Percentiles rank a stretch among this genome's conserved stretches.
Evolutionary conservation across 805 yeast genomes (phyloP).

Genomic region (Metschnikowia orientalis): DNA sequence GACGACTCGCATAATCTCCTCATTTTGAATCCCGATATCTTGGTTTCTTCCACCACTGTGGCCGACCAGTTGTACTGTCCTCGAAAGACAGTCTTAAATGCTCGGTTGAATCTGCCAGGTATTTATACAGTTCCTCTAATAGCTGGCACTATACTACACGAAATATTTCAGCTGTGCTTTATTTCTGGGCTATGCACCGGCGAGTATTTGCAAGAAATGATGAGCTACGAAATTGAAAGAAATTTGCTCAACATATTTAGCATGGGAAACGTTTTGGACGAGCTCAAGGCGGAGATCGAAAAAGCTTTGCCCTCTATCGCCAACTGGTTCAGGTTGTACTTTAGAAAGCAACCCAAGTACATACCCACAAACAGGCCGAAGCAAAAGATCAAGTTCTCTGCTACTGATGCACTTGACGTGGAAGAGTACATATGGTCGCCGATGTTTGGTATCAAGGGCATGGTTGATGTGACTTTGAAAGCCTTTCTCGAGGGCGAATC

Average conservation of each 20-base stretch:
- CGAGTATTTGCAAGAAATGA: conserved; percentile 32
- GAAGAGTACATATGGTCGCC: conserved; percentile 96
- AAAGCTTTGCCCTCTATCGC: conserved; percentile 50
- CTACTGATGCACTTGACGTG: conserved; percentile 66
- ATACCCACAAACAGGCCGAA: conserved; percentile 25
- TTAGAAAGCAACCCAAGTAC: conserved; percentile 21
- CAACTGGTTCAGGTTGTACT: conserved; percentile 49
- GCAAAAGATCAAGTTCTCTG: conserved; percentile 43
- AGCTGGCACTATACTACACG: conserved; percentile 81
- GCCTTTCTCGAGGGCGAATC: conserved; percentile 41
- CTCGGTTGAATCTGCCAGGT: conserved; percentile 57
- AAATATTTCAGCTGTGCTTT: conserved; percentile 61
- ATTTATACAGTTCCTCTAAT: conserved; percentile 61
- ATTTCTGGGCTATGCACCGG: conserved; percentile 31
- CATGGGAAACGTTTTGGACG: conserved; percentile 46
- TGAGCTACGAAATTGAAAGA: conserved; percentile 40
- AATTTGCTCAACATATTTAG: conserved; percentile 51
- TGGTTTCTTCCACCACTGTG: conserved; percentile 76
- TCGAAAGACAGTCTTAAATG: conserved; percentile 61
- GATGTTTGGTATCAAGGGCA: conserved; percentile 81
- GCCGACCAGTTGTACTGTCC: conserved; percentile 73
- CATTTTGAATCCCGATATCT: conserved; percentile 77
- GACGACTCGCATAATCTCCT: conserved; percentile 60
- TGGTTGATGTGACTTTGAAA: conserved; percentile 81
- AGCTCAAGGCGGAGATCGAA: conserved; percentile 40